Base-by-base conservation (phyloP, 2,329 filamentous ascomycete genomes). In the Tricladium varicosporioides region DNA sequence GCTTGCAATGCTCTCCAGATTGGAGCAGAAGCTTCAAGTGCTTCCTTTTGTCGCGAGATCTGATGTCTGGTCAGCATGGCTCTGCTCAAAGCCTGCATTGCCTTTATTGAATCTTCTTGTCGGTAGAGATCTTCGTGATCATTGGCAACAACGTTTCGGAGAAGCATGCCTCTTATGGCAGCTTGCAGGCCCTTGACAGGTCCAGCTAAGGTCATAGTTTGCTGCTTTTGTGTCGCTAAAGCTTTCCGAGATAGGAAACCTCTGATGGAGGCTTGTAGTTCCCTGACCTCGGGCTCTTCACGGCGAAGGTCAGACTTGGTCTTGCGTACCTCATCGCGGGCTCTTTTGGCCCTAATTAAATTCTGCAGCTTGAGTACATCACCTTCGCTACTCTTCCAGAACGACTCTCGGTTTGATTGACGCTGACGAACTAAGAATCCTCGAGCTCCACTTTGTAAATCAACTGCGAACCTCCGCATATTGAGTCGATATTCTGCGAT, bases 311-410 rank as follows among this genome's bases (percentile, higher is more conserved):
- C 80, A 68, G 78, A 79, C 70, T 72, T 78, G 63, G 78, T 74
- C 62, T 81, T 75, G 67, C 75, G 76, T 73, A 86, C 76, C 75
- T 85, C 76, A 62, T 80, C 73, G 60, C 85, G 82, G 61, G 78
- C 80, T 69, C 86, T 89, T 58, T 81, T 81, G 18, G 87, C 89
- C 67, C 89, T 80, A 69, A 91, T 82, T 48, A 96, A 78, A 70
- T 86, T 96, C 73, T 99, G 94, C 11, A 99, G 77, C 66, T 86
- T 84, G 59, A 94, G 74, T 47, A 97, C 81, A 59, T 91, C 83
- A 5, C 79, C 77, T 71, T 93, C 88, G 54, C 86, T 82, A 52
- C 81, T 82, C 68, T 86, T 85, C 83, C 86, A 91, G 68, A 85
- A 81, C 55, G 82, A 74, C 64, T 91, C 84, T 58, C 85, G 84